A percentile compares a stretch with the other conserved stretches of the same genome.
Evolutionary conservation across 1,284 basidiomycete genomes (phyloP).

Genomic region (Dichomitus squalens): DNA sequence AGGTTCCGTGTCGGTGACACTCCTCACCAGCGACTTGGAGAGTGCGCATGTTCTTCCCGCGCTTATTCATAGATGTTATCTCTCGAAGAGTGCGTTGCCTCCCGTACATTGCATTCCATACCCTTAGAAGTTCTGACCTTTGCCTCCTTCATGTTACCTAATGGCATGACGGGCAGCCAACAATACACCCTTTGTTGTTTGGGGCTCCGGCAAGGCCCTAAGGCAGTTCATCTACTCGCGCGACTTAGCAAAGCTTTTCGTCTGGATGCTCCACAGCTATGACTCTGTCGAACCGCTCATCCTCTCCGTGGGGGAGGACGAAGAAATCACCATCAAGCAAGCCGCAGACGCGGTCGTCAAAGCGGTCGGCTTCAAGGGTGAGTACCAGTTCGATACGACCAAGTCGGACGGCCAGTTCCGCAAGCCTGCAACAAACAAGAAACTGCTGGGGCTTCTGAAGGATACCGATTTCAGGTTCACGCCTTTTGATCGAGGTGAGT

Average conservation of each 20-base stretch:
- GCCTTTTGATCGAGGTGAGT: slow-evolving; percentile 75
- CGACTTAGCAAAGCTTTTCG: slow-evolving; percentile 89
- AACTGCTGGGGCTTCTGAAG: slow-evolving; percentile 69
- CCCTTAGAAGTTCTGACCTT: not conserved
- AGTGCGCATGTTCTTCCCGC: slow-evolving; percentile 90
- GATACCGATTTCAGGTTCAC: slow-evolving; percentile 75
- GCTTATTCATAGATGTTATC: slow-evolving; percentile 85
- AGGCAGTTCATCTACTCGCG: slow-evolving; percentile 94
- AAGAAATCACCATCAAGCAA: slow-evolving; percentile 87
- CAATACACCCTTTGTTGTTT: slow-evolving; percentile 76
- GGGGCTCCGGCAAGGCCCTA: slow-evolving; percentile 84
- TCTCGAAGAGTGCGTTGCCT: slow-evolving; percentile 74
- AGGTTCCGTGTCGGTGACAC: slow-evolving; percentile 10
- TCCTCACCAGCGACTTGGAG: slow-evolving; percentile 72
- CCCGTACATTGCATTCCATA: not conserved
- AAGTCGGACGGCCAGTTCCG: slow-evolving; percentile 87
- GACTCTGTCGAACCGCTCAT: slow-evolving; percentile 89
- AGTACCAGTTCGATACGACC: slow-evolving; percentile 71
- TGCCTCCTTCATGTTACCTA: too few relatives aligned
- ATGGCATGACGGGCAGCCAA: slow-evolving; percentile 80
- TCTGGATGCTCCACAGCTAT: slow-evolving; percentile 90
- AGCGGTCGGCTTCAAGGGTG: slow-evolving; percentile 73
- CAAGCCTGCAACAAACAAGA: slow-evolving; percentile 90
- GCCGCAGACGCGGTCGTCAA: slow-evolving; percentile 85
- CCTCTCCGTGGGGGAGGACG: slow-evolving; percentile 82